phyloP scores from a whole-genome alignment of 1,284 basidiomycete species.

The Stygiomarasmius scandens region DNA sequence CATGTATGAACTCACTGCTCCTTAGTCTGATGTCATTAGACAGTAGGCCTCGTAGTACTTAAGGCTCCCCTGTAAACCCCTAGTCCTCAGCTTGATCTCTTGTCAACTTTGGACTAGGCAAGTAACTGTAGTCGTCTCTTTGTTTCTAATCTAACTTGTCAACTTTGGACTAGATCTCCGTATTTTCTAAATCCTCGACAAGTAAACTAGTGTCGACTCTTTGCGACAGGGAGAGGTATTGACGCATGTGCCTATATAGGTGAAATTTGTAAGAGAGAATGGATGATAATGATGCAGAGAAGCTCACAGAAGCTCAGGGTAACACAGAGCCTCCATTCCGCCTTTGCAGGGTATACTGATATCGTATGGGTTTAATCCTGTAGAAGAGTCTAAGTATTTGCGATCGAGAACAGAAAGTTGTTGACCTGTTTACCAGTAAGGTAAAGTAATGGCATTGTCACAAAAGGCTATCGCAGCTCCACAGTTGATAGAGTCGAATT shows the following conservation, averaged over 20 bases:
- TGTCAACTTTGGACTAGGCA: too few species aligned
- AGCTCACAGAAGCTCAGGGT: slow-evolving; percentile 30
- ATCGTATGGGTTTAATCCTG: slow-evolving; percentile 34
- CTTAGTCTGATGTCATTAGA: too few species aligned
- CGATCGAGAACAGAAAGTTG: neutral
- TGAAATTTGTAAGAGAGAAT: neutral
- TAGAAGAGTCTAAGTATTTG: neutral
- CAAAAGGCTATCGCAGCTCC: slow-evolving; percentile 38
- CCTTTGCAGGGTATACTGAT: slow-evolving; percentile 61
- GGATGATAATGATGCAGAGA: neutral
- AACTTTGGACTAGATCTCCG: too few species aligned
- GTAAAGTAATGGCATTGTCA: slow-evolving; percentile 16
- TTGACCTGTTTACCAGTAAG: slow-evolving; percentile 20
- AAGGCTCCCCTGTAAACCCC: too few species aligned
- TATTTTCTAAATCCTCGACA: too few species aligned
- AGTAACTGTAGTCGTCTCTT: too few species aligned
- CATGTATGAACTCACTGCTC: too few species aligned
- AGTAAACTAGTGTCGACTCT: too few species aligned
- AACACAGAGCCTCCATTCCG: slow-evolving; percentile 42
- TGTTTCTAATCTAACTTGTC: too few species aligned
- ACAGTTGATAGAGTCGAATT: slow-evolving; percentile 37
- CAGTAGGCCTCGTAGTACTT: too few species aligned
- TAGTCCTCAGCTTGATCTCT: too few species aligned
- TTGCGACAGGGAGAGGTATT: slow-evolving; percentile 61
- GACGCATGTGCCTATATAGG: slow-evolving; percentile 42